Evolutionary conservation across 2,329 filamentous ascomycete genomes (phyloP), one percentile per base, ranked within the genome.

Genomic region (Lachnellula cervina): DNA sequence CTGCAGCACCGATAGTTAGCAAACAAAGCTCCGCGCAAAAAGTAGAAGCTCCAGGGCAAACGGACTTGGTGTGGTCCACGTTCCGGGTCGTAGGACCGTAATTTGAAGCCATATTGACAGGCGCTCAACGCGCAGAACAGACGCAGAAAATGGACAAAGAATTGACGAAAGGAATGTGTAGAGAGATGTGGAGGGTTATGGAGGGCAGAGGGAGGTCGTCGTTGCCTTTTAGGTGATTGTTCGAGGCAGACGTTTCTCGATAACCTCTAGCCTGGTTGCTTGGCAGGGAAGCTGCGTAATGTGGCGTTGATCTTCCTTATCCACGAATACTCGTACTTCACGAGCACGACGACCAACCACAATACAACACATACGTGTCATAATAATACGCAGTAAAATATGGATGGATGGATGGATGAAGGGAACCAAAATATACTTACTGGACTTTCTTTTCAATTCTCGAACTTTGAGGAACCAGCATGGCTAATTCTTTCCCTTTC

Each of bases 1-100:
- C 84, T 88, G 67, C 19, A 46, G 43, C 19, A 25, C 17, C 14
- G 52, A 32, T 28, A 37, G 25, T 65, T 40, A 62, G 59, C 37
- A 54, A 34, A 16, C 23, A 23, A 47, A 37, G 17, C 28, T 28
- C 2, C 8, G n/a, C 46, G 11, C 14, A 28, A 51, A 17, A 53
- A 21, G 43, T 46, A 49, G 28, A 57, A 55, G 54, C 47, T 59
- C 34, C 48, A 49, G 48, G 55, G 49, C 6, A 49, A 32, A 67
- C 67, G 34, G 40, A 70, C 66, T 70, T 70, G 52, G 66, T 66
- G 40, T 68, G 66, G 53, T 70, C 67, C 42, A 69, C 59, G 56
- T 69, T 66, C 52, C 68, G 60, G n/a, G 60, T 63, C n/a, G 65
- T 65, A n/a, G 64, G 58, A 9, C 61, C 60, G 51, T 68, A 68